phyloP scores from a whole-genome alignment of 352 stramenopile species.

The Globisporangium takayamanum region DNA sequence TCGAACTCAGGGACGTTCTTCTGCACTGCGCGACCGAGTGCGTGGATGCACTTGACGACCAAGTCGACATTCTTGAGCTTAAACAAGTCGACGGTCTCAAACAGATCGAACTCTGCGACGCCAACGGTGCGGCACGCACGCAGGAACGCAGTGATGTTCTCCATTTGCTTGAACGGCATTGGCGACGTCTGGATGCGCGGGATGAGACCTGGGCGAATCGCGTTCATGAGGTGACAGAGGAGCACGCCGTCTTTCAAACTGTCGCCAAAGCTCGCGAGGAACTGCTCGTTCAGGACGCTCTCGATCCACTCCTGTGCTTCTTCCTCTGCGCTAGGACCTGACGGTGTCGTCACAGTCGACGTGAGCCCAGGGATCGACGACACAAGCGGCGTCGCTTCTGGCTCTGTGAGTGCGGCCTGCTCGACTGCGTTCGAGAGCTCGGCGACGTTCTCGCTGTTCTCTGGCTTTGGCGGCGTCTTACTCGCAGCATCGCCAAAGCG shows the following conservation, averaged over 20 bases:
- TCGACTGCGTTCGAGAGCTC: constrained; percentile 37
- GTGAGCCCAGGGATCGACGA: constrained; percentile 38
- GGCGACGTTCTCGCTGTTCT: constrained; percentile 35
- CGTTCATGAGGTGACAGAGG: constrained; percentile 73
- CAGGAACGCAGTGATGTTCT: constrained; percentile 86
- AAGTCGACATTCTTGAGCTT: constrained; percentile 82
- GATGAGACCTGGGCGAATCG: constrained; percentile 54
- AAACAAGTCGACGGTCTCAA: constrained; percentile 87
- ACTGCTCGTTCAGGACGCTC: constrained; percentile 58
- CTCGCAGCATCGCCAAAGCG: constrained; percentile 4
- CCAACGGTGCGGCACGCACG: constrained; percentile 69
- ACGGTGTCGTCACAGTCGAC: constrained; percentile 10
- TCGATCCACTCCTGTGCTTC: constrained; percentile 81
- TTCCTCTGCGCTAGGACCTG: constrained; percentile 37
- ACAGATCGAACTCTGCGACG: constrained; percentile 87
- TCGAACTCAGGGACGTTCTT: constrained; percentile 70
- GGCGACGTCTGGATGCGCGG: constrained; percentile 51
- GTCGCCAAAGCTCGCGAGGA: constrained; percentile 58
- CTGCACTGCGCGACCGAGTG: constrained; percentile 64
- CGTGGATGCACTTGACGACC: constrained; percentile 84
- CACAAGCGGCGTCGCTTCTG: constrained; percentile 7
- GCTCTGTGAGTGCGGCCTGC: constrained; percentile 21
- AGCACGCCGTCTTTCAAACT: constrained; percentile 78
- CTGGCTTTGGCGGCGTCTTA: constrained; percentile 18
- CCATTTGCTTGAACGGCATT: constrained; percentile 89